phyloP scores from a whole-genome alignment of 2,329 filamentous ascomycete species.

The Fusarium sororula region DNA sequence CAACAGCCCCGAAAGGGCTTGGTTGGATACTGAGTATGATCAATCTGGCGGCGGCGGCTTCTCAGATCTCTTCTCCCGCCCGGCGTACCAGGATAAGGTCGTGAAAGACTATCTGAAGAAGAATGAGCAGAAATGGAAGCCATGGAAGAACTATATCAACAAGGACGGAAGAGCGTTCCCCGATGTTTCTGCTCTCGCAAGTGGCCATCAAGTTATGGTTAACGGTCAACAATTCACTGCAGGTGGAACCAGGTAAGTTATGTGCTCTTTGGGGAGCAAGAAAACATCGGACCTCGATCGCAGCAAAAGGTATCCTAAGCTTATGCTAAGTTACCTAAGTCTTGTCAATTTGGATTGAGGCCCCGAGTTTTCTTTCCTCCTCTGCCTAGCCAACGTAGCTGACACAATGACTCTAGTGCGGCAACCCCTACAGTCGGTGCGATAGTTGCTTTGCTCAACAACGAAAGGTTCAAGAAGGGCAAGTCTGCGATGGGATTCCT shows the following conservation, averaged over 20 bases:
- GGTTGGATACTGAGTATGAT: conserved; percentile 61
- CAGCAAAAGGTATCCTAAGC: not conserved
- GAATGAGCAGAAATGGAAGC: conserved; percentile 59
- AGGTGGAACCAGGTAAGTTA: conserved; percentile 48
- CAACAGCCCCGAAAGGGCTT: conserved; percentile 62
- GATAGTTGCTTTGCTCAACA: conserved; percentile 72
- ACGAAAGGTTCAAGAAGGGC: conserved; percentile 64
- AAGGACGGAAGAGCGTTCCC: conserved; percentile 65
- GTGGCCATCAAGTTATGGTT: conserved; percentile 47
- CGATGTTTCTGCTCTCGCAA: conserved; percentile 66
- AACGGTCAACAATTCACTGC: conserved; percentile 37
- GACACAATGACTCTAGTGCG: conserved; percentile 51
- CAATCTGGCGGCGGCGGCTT: conserved; percentile 58
- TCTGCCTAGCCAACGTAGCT: not conserved
- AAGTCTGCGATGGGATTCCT: conserved; percentile 65
- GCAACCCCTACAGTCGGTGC: conserved; percentile 70
- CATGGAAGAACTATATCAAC: conserved; percentile 59
- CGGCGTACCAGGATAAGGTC: conserved; percentile 56
- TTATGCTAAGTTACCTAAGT: too few relatives aligned
- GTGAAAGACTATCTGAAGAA: conserved; percentile 55
- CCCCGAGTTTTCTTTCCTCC: not conserved
- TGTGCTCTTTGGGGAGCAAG: not conserved
- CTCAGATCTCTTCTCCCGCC: conserved; percentile 56
- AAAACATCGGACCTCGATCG: not conserved
- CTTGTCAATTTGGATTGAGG: not conserved